Percentiles rank a stretch among this genome's conserved stretches.
phyloP scores from a whole-genome alignment of 2,329 filamentous ascomycete species.

The Harringtonia lauricola region DNA sequence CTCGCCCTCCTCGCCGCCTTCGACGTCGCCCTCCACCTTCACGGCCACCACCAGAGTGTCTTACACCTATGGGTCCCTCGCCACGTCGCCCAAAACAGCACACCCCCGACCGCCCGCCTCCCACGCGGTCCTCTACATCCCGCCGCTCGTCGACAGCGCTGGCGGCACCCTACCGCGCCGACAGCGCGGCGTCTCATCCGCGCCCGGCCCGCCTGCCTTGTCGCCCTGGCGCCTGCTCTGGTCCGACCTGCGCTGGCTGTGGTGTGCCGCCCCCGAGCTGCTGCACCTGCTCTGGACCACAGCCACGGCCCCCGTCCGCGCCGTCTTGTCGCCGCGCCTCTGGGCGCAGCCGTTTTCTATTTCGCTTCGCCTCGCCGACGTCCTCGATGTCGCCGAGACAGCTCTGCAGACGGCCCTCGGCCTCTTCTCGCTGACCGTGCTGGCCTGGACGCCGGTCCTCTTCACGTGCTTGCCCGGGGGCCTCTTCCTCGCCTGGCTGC shows the following conservation, averaged over 20 bases:
- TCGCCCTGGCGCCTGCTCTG: not conserved
- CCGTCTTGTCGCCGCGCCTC: not conserved
- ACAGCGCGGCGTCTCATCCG: not conserved
- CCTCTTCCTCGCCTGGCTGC: slow-evolving; percentile 18
- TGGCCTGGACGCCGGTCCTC: slow-evolving; percentile 16
- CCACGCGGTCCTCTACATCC: slow-evolving; percentile 19
- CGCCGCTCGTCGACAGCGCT: slow-evolving; percentile 23
- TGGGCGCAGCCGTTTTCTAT: not conserved
- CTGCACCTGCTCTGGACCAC: not conserved
- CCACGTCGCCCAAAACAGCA: not conserved
- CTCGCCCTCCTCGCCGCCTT: not conserved
- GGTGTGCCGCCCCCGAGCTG: not conserved
- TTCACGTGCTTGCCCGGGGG: slow-evolving; percentile 20
- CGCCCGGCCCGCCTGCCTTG: too few relatives aligned
- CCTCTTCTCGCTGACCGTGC: slow-evolving; percentile 13
- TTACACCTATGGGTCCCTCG: not conserved
- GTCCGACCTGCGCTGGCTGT: slow-evolving; percentile 6
- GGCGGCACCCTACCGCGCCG: slow-evolving; percentile 17
- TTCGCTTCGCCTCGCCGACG: slow-evolving; percentile 8
- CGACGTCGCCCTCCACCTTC: not conserved
- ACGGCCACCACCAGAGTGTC: not conserved
- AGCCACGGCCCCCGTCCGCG: not conserved
- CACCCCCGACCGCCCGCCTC: not conserved
- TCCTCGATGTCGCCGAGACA: slow-evolving; percentile 19
- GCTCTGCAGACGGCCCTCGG: slow-evolving; percentile 6